Conservation (phyloP, 2,329 filamentous ascomycete genomes). For the Aspergillus sojae region DNA sequence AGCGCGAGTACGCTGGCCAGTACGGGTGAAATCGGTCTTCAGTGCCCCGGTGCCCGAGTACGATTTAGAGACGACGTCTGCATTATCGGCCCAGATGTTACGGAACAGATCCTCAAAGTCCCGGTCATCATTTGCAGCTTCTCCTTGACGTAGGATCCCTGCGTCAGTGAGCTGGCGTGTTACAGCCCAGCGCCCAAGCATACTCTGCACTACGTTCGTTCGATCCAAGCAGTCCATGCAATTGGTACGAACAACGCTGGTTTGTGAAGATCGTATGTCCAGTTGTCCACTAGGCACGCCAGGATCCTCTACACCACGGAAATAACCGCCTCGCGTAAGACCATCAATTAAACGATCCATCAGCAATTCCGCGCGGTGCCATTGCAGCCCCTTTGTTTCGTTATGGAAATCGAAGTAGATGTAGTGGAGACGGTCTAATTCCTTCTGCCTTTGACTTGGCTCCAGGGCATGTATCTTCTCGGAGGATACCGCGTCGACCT, state of each 20-base stretch:
- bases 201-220: conserved; percentile 96
- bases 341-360: conserved; percentile 79
- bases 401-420: conserved; percentile 98
- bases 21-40: conserved; percentile 98
- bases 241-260: conserved; percentile 91
- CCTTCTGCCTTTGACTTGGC: conserved; percentile 58
- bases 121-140: conserved; percentile 76
- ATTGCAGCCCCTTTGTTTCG: conserved; percentile 92
- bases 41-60: conserved; percentile 96
- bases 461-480: conserved; percentile 85
- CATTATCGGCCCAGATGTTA: conserved; percentile 98
- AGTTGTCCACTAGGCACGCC: conserved; percentile 69
- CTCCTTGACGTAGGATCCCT: conserved; percentile 74
- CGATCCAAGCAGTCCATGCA: conserved; percentile 99
- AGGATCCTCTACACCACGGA: conserved; percentile 85
- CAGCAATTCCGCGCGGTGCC: conserved; percentile 86
- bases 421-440: conserved; percentile 87
- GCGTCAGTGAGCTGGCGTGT: conserved; percentile 86
- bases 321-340: conserved; percentile 81
- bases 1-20: conserved; percentile 80
- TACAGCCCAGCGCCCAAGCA: conserved; percentile 87
- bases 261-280: conserved; percentile 80
- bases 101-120: conserved; percentile 90
- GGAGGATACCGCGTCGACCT: conserved; percentile 66
- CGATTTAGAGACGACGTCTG: conserved; percentile 86